Base-by-base conservation (phyloP, 2,329 filamentous ascomycete genomes). In the Cladosporium sp. region DNA sequence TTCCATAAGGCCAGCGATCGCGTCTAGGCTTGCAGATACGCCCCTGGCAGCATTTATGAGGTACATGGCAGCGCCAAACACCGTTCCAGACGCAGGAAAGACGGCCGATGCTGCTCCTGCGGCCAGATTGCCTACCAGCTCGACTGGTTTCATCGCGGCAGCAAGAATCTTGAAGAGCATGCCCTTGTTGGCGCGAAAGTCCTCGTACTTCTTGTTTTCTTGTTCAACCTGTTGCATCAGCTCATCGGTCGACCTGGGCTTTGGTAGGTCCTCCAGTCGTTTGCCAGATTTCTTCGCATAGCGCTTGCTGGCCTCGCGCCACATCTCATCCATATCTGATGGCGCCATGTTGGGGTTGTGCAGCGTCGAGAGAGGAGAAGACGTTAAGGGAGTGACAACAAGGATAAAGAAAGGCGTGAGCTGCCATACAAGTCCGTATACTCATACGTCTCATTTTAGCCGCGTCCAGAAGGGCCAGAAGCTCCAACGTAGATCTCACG, bases 21-120 rank as follows among this genome's bases (percentile, higher is more conserved):
- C 72, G 63, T 81, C 76, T 50, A 81, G 80, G 7, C 72, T 71
- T 0, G 73, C 65, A 0, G 76, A 78, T 15, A 80, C 78, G 51
- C 78, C 74, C 19, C 74, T 73, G 1, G 78, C 79, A 8, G 78
- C 76, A 36, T 71, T 71, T 17, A 81, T 70, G 8, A 81, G 67
- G 56, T 78, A 76, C 14, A 73, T 65, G 1, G 77, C 75, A 7
- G 78, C 78, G 7, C 73, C 69, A 60, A 78, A 80, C 52, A 79
- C 74, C 28, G 69, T 67, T 49, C 75, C 69, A 2, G 74, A 72
- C 0, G 78, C 76, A 1, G 76, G 68, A 59, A 80, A 80, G 3
- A 69, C 70, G 6, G 75, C 73, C 12, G 69, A 65, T 1, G 73
- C 72, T 0, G 69, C 72, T 7, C 75, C 75, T 9, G 72, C 68